Conservation (phyloP, 169 alveolate genomes). For the Cystoisospora suis region DNA sequence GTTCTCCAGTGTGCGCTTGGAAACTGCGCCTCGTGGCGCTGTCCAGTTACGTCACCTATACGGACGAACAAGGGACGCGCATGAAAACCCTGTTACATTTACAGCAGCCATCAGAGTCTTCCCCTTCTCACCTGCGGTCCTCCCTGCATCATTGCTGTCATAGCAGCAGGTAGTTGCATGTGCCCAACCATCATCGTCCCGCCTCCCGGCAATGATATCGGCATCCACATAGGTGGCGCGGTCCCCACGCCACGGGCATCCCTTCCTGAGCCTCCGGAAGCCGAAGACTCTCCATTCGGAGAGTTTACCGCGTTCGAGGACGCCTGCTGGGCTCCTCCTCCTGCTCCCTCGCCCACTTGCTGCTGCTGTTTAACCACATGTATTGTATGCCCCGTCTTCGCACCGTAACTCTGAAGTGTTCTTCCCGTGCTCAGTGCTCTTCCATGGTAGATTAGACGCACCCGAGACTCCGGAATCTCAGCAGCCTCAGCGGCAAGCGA, state of each 20-base stretch:
- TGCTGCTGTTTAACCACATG: conserved; percentile 39
- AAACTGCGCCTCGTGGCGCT: too few relatives aligned
- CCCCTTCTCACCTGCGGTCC: background rate
- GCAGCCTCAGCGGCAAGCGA: conserved; percentile 42
- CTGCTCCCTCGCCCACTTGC: background rate
- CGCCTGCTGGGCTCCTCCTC: conserved; percentile 10
- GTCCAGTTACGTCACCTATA: too few relatives aligned
- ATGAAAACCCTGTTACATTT: too few relatives aligned
- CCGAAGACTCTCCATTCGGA: too few relatives aligned
- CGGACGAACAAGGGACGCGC: too few relatives aligned
- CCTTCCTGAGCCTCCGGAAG: background rate
- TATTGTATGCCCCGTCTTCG: conserved; percentile 33
- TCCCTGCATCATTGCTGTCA: background rate
- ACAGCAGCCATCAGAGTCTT: too few relatives aligned
- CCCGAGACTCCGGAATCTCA: background rate
- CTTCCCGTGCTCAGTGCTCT: conserved; percentile 7
- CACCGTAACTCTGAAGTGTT: conserved; percentile 38
- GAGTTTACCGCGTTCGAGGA: background rate
- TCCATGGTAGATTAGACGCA: background rate
- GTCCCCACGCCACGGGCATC: background rate
- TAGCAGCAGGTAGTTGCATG: background rate
- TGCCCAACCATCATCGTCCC: conserved; percentile 39
- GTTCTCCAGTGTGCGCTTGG: too few relatives aligned
- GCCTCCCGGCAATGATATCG: conserved; percentile 38
- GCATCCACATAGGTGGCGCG: conserved; percentile 31